Base-by-base conservation (phyloP, 495 filamentous ascomycete species). In the Hypomontagnella submonticulosa region DNA sequence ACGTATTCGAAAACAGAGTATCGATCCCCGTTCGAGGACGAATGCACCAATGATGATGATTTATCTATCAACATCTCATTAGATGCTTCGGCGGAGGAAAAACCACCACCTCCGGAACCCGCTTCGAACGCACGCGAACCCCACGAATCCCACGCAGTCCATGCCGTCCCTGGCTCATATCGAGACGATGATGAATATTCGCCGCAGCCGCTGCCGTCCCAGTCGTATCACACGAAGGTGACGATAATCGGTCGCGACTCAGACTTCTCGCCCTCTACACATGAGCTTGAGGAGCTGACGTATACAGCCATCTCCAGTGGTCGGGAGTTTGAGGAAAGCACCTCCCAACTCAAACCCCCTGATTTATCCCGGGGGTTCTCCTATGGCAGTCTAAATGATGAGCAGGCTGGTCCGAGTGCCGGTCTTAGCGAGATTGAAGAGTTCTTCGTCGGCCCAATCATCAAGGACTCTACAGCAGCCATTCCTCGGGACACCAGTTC, bases 171-270 rank as follows among this genome's bases (percentile, higher is more conserved):
- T 15, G 50, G 48, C 15, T 48, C 60, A 12, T 65, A 68, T 49
- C 50, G 63, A 48, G 64, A 55, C 46, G 56, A 63, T 3, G 78
- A 76, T 16, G 75, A 74, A 52, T 81, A 81, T 44, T 75, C 76
- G 47, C 74, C 71, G 37, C 73, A 69, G 48, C 78, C 79, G 8
- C 73, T 70, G 46, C 58, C 72, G 11, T 70, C 77, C 16, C 62
- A 71, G 12, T 62, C 63, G 43, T 76, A 77, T 42, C 68, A 72
- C 61, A 81, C 76, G 13, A 82, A 79, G 47, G 74, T 81, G 47
- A 81, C 79, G 15, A 80, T 79, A 15, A 62, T 82, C 50, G 78
- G 78, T 10, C 76, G 74, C 37, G 79, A 73, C 38, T 63, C 66
- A 58, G 76, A 78, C 67, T 81, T 80, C 56, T 54, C 50, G 46